Evolutionary conservation across 192 early-diverging fungal species (phyloP), one percentile per base, ranked within the genome.

Genomic region (Umbelopsis vinacea): DNA sequence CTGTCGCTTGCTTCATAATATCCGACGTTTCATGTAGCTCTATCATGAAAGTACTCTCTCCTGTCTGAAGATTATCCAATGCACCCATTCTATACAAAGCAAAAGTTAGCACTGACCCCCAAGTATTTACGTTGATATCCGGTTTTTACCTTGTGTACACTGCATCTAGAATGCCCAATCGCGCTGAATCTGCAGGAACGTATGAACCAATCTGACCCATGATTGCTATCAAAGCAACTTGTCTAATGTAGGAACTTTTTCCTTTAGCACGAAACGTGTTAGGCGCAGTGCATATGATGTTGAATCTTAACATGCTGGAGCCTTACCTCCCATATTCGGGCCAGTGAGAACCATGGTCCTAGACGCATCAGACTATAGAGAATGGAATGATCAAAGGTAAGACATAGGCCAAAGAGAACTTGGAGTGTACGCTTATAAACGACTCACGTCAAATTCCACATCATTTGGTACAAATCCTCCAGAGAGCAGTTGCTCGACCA

Each of bases 301-400:
- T 6, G 22, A 3, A 29, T 33, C 33, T 21, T n/a, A 68, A 10
- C 24, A 33, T 23, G 3, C 7, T 10, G 0, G 29, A 47, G 75
- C 80, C 70, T 91, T 89, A 35, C 93, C 93, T 4, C 91, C 92
- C 93, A 95, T 94, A 71, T 94, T 94, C 14, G 93, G 94, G 38
- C 92, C 87, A 0, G 84, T 89, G 8, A 92, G 70, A 14, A 85
- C 76, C 75, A 86, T 71, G 6, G 81, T 71, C 43, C 81, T 74
- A 24, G 73, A 47, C 0, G 60, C 70, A 8, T 67, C 78, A 0
- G 43, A 67, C 46, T 69, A 68, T 3, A 8, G 43, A 52, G 21
- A 43, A n/a, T 21, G 5, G 22, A 68, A 17, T 63, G 17, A 35
- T 12, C 15, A 15, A 19, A 35, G 15, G 0, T 11, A 26, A 14